Evolutionary conservation across 1,284 basidiomycete genomes (phyloP).

Genomic region (Flammula alnicola): DNA sequence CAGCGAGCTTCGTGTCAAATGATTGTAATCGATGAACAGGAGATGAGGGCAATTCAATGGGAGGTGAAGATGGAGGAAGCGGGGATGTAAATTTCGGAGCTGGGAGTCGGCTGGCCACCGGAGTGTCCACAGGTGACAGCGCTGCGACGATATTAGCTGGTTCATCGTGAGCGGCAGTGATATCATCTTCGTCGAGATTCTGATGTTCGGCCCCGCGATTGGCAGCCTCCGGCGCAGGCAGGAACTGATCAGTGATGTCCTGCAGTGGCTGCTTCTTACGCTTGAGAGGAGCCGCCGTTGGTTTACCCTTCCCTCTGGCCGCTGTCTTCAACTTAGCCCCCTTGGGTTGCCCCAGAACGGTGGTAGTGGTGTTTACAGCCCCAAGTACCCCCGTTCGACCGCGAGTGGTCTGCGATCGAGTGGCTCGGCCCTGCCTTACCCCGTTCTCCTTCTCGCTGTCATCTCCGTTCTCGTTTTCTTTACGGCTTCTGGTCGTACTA

Average conservation of each 20-base stretch:
- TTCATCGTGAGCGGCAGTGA: conserved; percentile 2
- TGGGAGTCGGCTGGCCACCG: background rate
- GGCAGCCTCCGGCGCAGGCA: conserved; percentile 29
- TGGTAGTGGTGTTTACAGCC: conserved; percentile 13
- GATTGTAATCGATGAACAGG: conserved; percentile 6
- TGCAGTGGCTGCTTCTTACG: conserved; percentile 34
- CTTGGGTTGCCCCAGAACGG: conserved; percentile 10
- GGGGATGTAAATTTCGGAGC: conserved; percentile 24
- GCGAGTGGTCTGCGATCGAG: conserved; percentile 19
- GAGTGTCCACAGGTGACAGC: conserved; percentile 6
- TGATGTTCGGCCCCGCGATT: conserved; percentile 28
- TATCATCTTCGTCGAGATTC: conserved; percentile 10
- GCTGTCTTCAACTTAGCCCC: conserved; percentile 13
- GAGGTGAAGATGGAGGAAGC: conserved; percentile 33
- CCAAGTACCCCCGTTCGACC: conserved; percentile 22
- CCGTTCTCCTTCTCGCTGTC: conserved; percentile 33
- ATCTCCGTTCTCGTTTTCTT: conserved; percentile 24
- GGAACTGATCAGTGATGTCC: conserved; percentile 34
- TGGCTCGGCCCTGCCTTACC: conserved; percentile 12
- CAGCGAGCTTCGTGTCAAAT: conserved; percentile 1
- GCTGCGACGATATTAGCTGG: conserved; percentile 13
- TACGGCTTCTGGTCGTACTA: conserved; percentile 15
- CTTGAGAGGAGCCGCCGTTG: conserved; percentile 21
- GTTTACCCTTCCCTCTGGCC: conserved; percentile 27
- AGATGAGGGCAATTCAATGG: conserved; percentile 20